Evolutionary conservation across 352 stramenopile species (phyloP).

Genomic region (Pythium coloratum): DNA sequence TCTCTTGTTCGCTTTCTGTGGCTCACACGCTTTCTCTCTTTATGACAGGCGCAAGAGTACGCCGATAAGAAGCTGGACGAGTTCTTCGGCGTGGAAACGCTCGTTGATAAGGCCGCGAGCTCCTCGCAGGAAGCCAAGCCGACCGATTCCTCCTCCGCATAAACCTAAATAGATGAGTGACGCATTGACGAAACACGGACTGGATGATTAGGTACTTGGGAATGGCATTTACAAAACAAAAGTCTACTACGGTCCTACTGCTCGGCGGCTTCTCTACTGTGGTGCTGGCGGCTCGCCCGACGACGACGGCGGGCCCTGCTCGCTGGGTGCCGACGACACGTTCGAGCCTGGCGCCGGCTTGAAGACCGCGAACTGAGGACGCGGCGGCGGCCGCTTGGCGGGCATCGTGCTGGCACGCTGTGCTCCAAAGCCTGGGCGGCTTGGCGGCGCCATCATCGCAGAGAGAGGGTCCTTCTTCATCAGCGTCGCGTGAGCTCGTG

Average conservation of each 20-base stretch:
- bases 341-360: constrained; percentile 54
- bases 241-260: background rate
- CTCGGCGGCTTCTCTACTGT: constrained; percentile 3
- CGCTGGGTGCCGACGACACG: constrained; percentile 19
- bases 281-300: constrained; percentile 17
- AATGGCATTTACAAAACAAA: constrained; percentile 5
- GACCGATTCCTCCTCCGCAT: background rate
- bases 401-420: constrained; percentile 33
- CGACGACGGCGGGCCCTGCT: constrained; percentile 13
- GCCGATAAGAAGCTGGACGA: constrained; percentile 82
- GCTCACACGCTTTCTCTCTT: background rate
- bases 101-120: constrained; percentile 11
- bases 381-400: constrained; percentile 50
- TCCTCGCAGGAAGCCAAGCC: constrained; percentile 2
- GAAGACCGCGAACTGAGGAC: constrained; percentile 87
- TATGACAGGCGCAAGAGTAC: constrained; percentile 63
- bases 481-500: constrained; percentile 42
- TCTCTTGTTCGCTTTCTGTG: background rate
- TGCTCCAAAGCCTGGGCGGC: constrained; percentile 36
- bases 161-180: background rate
- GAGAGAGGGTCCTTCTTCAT: constrained; percentile 86
- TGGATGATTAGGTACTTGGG: background rate
- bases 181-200: background rate
- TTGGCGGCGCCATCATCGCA: constrained; percentile 85
- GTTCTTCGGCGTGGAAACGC: constrained; percentile 82